phyloP scores from a whole-genome alignment of 106 monocot species.

The Dendrobium catenatum region DNA sequence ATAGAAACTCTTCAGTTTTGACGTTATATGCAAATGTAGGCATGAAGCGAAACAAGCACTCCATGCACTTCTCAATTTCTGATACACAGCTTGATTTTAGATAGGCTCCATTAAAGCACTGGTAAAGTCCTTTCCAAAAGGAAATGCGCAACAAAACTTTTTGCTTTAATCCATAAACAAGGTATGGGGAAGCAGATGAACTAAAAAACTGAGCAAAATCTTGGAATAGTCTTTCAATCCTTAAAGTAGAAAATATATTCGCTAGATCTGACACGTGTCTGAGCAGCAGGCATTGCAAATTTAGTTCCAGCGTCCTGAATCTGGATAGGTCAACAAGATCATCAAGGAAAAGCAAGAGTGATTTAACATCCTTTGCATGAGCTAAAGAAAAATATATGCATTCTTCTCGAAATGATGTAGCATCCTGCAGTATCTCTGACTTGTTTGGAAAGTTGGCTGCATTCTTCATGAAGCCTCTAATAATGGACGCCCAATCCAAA shows the following conservation, averaged over 20 bases:
- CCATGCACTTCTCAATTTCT: conserved; percentile 60
- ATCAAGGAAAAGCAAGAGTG: conserved; percentile 73
- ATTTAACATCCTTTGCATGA: conserved; percentile 49
- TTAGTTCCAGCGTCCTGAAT: conserved; percentile 55
- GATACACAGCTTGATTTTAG: conserved; percentile 7
- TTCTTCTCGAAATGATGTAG: conserved; percentile 54
- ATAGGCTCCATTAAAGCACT: conserved; percentile 38
- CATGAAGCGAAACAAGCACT: conserved; percentile 39
- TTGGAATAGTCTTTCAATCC: conserved; percentile 43
- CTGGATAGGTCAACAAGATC: conserved; percentile 57
- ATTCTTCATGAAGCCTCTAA: conserved; percentile 61
- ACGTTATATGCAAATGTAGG: conserved; percentile 27
- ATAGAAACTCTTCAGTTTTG: conserved; percentile 6
- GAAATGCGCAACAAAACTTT: conserved; percentile 49
- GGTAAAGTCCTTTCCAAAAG: conserved; percentile 71
- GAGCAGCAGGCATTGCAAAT: conserved; percentile 52
- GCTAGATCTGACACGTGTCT: conserved; percentile 30
- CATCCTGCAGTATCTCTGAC: conserved; percentile 2
- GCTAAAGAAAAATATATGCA: conserved; percentile 61
- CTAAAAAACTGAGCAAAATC: conserved; percentile 63
- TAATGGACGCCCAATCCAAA: conserved; percentile 73
- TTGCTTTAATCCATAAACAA: conserved; percentile 31
- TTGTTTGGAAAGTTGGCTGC: conserved; percentile 22
- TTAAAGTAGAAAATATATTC: conserved; percentile 55
- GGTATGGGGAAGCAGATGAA: conserved; percentile 30